Conservation (phyloP, 352 stramenopile species). For the Plasmopara muralis region DNA sequence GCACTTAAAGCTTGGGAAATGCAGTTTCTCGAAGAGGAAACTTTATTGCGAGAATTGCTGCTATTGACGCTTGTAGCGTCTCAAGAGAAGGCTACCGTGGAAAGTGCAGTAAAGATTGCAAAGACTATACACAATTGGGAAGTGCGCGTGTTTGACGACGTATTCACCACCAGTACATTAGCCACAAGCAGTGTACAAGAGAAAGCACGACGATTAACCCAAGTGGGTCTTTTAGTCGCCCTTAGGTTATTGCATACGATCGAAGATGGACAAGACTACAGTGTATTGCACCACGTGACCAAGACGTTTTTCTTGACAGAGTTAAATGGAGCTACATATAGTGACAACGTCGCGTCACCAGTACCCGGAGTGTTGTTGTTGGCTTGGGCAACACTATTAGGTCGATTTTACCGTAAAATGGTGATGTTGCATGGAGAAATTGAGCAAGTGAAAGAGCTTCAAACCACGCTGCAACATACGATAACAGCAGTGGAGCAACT, state of each 20-base stretch:
- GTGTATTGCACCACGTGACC: conserved; percentile 15
- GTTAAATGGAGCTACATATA: conserved; percentile 7
- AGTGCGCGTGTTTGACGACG: conserved; percentile 21
- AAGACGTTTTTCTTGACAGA: conserved; percentile 31
- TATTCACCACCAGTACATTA: conserved; percentile 24
- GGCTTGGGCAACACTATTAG: conserved; percentile 44
- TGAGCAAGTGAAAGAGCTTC: conserved; percentile 21
- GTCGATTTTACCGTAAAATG: conserved; percentile 30
- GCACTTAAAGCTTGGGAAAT: conserved; percentile 45
- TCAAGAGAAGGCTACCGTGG: conserved; percentile 31
- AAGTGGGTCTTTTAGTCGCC: conserved; percentile 32
- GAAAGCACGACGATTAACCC: conserved; percentile 15
- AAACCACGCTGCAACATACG: conserved; percentile 35
- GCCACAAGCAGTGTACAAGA: conserved; percentile 16
- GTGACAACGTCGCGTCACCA: conserved; percentile 17
- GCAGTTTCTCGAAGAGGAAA: conserved; percentile 53
- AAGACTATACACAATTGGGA: conserved; percentile 36
- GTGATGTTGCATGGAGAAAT: conserved; percentile 5
- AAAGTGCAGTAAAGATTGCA: conserved; percentile 26
- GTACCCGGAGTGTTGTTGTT: conserved; percentile 44
- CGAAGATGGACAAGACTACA: conserved; percentile 12
- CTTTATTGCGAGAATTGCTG: conserved; percentile 50
- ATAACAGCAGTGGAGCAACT: conserved; percentile 33
- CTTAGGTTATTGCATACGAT: conserved; percentile 30
- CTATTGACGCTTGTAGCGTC: conserved; percentile 40